Evolutionary conservation across 2,329 filamentous ascomycete species (phyloP).

Genomic region (Emergomyces africanus): DNA sequence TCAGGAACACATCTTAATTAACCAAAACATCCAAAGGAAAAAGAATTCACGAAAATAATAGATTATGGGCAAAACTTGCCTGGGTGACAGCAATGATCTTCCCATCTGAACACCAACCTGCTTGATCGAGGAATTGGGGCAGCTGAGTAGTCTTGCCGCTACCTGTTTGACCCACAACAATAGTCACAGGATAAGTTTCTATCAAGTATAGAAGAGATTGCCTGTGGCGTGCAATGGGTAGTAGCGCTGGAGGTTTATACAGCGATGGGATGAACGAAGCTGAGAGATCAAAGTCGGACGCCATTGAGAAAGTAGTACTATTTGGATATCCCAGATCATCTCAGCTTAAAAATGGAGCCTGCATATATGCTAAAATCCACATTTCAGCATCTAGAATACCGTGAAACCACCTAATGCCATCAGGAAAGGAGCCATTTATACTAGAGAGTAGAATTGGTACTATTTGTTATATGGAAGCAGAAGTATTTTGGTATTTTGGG

Average conservation of each 20-base stretch:
- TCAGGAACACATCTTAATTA: slow-evolving; percentile 6
- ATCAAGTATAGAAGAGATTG: slow-evolving; percentile 72
- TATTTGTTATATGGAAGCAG: background rate
- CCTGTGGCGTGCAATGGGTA: slow-evolving; percentile 77
- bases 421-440: background rate
- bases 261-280: slow-evolving; percentile 58
- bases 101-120: slow-evolving; percentile 76
- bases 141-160: slow-evolving; percentile 95
- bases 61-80: slow-evolving; percentile 40
- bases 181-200: slow-evolving; percentile 71
- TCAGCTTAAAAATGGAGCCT: background rate
- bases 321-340: background rate
- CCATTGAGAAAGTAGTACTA: slow-evolving; percentile 23
- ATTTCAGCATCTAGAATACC: background rate
- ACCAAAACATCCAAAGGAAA: background rate
- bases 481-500: background rate
- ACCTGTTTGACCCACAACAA: slow-evolving; percentile 87
- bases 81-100: slow-evolving; percentile 83
- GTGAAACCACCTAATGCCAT: background rate
- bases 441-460: background rate
- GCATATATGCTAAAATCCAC: background rate
- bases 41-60: background rate
- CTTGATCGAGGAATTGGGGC: slow-evolving; percentile 76
- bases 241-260: slow-evolving; percentile 68
- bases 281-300: slow-evolving; percentile 32